A percentile compares a stretch with the other conserved stretches of the same genome.
Evolutionary conservation across 176 grass and related monocot genomes (phyloP).

Genomic region (Carex littledalei): DNA sequence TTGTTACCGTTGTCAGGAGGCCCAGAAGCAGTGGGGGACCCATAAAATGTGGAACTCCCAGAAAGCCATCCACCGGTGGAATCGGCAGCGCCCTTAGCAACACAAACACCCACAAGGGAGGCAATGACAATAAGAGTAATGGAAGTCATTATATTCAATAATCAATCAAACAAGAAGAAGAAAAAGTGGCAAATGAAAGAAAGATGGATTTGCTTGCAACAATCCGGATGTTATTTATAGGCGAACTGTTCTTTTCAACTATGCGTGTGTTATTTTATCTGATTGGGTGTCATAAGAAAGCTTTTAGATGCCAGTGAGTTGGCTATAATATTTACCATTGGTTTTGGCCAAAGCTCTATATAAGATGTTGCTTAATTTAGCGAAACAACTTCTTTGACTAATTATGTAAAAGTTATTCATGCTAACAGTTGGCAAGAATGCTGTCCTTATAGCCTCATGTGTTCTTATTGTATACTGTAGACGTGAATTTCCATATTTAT

Average conservation of each 20-base stretch:
- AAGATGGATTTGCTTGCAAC: not conserved
- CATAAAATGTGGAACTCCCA: conserved; percentile 35
- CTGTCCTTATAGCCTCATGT: not conserved
- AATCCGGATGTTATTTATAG: conserved; percentile 18
- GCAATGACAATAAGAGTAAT: conserved; percentile 5
- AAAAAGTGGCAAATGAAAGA: not conserved
- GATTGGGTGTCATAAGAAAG: not conserved
- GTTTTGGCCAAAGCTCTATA: not conserved
- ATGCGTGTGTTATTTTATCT: not conserved
- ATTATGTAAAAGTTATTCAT: not conserved
- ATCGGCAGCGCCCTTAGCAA: not conserved
- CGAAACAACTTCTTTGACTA: conserved; percentile 3
- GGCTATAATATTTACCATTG: not conserved
- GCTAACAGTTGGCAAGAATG: not conserved
- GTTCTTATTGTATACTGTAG: not conserved
- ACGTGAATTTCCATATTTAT: not conserved
- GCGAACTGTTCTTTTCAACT: not conserved
- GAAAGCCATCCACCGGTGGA: not conserved
- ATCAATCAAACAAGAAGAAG: not conserved
- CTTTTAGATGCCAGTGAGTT: not conserved
- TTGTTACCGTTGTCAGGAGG: conserved; percentile 60
- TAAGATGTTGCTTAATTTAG: conserved; percentile 21
- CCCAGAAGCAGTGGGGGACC: conserved; percentile 59
- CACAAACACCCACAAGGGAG: conserved; percentile 4
- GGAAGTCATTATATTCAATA: not conserved